phyloP scores from a whole-genome alignment of 768 basidiomycete genomes.

The Leucocoprinus birnbaumii region DNA sequence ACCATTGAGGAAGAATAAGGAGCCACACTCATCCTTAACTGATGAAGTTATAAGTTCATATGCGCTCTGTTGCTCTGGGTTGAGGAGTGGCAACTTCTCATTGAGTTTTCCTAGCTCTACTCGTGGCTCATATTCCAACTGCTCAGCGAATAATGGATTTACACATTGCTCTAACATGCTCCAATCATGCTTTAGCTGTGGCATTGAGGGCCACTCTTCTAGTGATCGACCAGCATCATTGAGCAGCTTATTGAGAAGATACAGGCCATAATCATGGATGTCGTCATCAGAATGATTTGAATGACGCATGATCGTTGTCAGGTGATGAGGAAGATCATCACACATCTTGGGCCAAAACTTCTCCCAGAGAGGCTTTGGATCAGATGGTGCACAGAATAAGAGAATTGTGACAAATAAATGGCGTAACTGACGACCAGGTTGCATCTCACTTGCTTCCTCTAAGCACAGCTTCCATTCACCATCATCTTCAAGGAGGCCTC shows the following conservation, averaged over 20 bases:
- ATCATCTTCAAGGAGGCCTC: conserved; percentile 45
- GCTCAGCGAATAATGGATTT: conserved; percentile 27
- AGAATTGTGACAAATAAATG: conserved; percentile 39
- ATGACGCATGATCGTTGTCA: conserved; percentile 2
- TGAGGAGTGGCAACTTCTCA: conserved; percentile 13
- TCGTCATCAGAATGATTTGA: conserved; percentile 15
- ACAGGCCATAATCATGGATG: conserved; percentile 39
- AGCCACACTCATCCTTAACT: background rate
- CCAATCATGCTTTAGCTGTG: conserved; percentile 25
- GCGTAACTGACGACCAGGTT: conserved; percentile 31
- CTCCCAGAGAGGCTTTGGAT: conserved; percentile 35
- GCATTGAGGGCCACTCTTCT: conserved; percentile 31
- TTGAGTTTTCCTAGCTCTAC: background rate
- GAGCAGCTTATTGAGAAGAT: conserved; percentile 24
- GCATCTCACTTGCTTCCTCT: conserved; percentile 35
- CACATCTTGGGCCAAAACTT: conserved; percentile 31
- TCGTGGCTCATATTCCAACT: conserved; percentile 19
- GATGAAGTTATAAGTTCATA: conserved; percentile 26
- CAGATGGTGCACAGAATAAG: conserved; percentile 19
- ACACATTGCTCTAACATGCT: background rate
- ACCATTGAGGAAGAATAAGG: background rate
- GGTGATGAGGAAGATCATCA: conserved; percentile 31
- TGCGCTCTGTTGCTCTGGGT: conserved; percentile 23
- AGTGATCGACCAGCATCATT: conserved; percentile 18
- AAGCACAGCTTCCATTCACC: conserved; percentile 39